Evolutionary conservation across 2,329 filamentous ascomycete genomes (phyloP), one percentile per base, ranked within the genome.

Genomic region (Leptographium wingfieldii): DNA sequence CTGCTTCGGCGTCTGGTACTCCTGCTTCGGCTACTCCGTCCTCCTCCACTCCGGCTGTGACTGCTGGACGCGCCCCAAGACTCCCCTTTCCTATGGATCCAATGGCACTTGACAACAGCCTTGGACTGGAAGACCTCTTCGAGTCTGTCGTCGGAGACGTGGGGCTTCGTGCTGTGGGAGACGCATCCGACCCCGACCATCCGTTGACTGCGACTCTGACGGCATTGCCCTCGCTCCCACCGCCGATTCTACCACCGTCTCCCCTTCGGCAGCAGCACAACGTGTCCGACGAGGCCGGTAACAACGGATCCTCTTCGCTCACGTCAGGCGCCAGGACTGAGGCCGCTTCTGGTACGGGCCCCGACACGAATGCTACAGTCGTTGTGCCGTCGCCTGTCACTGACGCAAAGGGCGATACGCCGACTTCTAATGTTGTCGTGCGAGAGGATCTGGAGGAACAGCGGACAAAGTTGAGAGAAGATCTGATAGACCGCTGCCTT

Each of bases 401-500:
- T 9, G 27, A 31, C 14, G 9, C 27, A 25, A 49, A 48, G 35
- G 43, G 33, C 19, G 29, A 22, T 6, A 35, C 40, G 14, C 27
- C 25, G 16, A 5, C 9, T 5, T n/a, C 56, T 2, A n/a, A 33
- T 2, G 67, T 38, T 65, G 66, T 56, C 61, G 64, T 88, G 0
- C 79, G 91, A 60, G 89, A 96, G 61, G 87, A 91, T 64, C 77
- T 99, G 7, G 89, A 96, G 63, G 81, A 82, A 40, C 82, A 89
- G 70, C 85, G 94, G 54, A 78, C 80, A 5, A 80, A 78, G n/a
- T 77, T 97, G 49, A 83, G 90, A 48, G 78, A 83, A 25, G 86
- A 89, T 60, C 74, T 97, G 59, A 92, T 97, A 61, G 92, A 96
- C 66, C 87, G 90, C 61, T 95, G 89, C 65, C 77, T 99, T 27